Evolutionary conservation across 805 yeast species (phyloP).

Genomic region (Vanderwaltozyma polyspora): DNA sequence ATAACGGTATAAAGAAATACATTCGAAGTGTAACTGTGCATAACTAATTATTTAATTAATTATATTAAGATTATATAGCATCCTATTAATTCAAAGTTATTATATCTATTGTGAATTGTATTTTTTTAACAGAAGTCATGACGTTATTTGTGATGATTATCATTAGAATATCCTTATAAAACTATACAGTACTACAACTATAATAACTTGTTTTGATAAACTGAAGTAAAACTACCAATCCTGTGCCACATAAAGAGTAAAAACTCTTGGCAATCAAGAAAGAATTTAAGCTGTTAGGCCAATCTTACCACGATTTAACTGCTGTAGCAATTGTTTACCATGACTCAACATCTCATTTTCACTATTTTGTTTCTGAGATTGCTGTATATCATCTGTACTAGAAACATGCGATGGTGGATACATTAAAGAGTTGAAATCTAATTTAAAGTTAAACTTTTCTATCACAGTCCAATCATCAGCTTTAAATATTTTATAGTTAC

Average conservation of each 20-base stretch:
- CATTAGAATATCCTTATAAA: slow-evolving; percentile 3
- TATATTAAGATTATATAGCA: too few species aligned
- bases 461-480: slow-evolving; percentile 33
- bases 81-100: too few species aligned
- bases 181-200: slow-evolving; percentile 1
- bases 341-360: slow-evolving; percentile 7
- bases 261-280: not conserved
- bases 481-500: slow-evolving; percentile 35
- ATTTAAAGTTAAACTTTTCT: slow-evolving; percentile 32
- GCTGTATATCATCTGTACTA: not conserved
- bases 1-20: slow-evolving; percentile 16
- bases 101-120: too few species aligned
- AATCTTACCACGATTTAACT: slow-evolving; percentile 17
- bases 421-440: slow-evolving; percentile 26
- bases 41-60: too few species aligned
- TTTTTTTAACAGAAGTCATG: too few species aligned
- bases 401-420: slow-evolving; percentile 3
- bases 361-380: not conserved
- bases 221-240: not conserved
- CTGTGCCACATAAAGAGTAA: not conserved
- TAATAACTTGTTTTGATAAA: not conserved
- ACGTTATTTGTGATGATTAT: slow-evolving; percentile 1
- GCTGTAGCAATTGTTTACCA: slow-evolving; percentile 24
- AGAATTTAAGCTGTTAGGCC: not conserved
- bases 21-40: too few species aligned